Evolutionary conservation across 176 grass and related monocot species (phyloP).

Genomic region (Triticum monococcum): DNA sequence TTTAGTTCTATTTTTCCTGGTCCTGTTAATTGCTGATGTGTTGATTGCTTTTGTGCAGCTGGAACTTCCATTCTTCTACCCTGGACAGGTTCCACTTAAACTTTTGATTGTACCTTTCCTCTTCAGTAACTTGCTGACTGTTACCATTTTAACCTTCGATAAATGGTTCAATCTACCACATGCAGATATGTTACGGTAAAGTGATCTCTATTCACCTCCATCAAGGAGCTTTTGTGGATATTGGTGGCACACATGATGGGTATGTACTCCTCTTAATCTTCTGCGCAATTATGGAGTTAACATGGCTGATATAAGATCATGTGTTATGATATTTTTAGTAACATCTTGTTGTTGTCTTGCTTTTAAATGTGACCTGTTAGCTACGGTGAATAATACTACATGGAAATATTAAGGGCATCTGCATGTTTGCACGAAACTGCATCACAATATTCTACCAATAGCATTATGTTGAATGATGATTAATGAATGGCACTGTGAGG

Average conservation of each 20-base stretch:
- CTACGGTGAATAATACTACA: background rate
- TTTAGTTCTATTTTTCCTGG: background rate
- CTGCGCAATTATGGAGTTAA: background rate
- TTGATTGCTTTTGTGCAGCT: constrained; percentile 66
- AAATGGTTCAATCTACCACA: constrained; percentile 16
- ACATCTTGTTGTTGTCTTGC: background rate
- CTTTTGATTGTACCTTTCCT: constrained; percentile 26
- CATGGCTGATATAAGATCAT: constrained; percentile 1
- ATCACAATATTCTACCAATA: background rate
- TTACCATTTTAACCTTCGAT: background rate
- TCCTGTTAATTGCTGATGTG: constrained; percentile 23
- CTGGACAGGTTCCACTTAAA: constrained; percentile 82
- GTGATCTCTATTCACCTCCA: constrained; percentile 70
- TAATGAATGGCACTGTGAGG: background rate
- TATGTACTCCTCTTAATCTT: constrained; percentile 22
- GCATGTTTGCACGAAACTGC: background rate
- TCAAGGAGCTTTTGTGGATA: constrained; percentile 95
- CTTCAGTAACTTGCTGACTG: background rate
- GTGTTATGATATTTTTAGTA: background rate
- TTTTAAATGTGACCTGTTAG: background rate
- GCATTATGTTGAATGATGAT: background rate
- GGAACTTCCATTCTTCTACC: constrained; percentile 98
- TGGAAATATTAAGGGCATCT: background rate
- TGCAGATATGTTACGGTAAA: constrained; percentile 85
- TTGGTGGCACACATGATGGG: constrained; percentile 92